phyloP scores from a whole-genome alignment of 2,329 filamentous ascomycete genomes.

The Mycosphaerella sp. region DNA sequence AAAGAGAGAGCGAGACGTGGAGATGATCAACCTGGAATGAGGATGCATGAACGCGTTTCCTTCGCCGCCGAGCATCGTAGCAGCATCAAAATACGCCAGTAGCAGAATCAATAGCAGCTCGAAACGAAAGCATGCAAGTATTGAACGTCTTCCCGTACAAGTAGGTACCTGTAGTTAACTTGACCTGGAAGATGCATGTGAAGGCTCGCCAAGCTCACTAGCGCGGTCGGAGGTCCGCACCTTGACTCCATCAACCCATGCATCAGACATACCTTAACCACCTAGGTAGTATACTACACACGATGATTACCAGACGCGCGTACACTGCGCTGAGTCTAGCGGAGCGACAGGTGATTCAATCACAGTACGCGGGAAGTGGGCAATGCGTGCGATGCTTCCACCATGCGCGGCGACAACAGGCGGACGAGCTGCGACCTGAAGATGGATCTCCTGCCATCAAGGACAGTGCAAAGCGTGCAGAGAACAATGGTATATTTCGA shows the following conservation, averaged over 20 bases:
- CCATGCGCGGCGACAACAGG: slow-evolving; percentile 12
- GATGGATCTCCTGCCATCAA: slow-evolving; percentile 12
- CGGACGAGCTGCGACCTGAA: slow-evolving; percentile 6
- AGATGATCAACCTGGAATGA: no score
- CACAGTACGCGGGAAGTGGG: slow-evolving; percentile 13
- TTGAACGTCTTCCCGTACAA: no score
- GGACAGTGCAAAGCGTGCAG: slow-evolving; percentile 3
- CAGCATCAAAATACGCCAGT: no score
- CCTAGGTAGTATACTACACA: neutral
- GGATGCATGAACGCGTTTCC: no score
- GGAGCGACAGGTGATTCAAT: slow-evolving; percentile 17
- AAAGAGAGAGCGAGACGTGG: no score
- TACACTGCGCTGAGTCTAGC: slow-evolving; percentile 16
- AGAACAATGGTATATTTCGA: slow-evolving; percentile 1
- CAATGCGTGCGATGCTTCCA: slow-evolving; percentile 24
- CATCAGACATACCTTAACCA: neutral
- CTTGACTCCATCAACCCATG: neutral
- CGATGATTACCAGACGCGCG: slow-evolving; percentile 16
- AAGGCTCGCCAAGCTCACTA: neutral
- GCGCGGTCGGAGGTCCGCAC: neutral
- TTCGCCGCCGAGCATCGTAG: no score
- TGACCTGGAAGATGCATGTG: no score
- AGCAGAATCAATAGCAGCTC: no score
- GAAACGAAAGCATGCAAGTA: no score
- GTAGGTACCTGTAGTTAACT: no score